Evolutionary conservation across 176 grass and related monocot species (phyloP).

Genomic region (Oryza nivara): DNA sequence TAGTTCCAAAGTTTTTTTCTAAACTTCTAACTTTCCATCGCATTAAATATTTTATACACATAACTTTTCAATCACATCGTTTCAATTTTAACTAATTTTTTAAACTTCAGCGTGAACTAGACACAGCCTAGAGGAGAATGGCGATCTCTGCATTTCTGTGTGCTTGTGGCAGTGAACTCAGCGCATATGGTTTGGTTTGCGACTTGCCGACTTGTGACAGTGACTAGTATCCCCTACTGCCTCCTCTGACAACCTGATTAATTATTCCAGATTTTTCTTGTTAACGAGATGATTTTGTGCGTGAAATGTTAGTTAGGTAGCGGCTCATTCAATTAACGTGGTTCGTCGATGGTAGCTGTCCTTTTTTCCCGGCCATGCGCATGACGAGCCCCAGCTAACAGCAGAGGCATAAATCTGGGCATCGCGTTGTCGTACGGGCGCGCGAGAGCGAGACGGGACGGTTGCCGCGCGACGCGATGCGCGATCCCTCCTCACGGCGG

Average conservation of each 20-base stretch:
- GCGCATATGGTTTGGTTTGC: neutral
- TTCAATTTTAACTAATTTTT: too few species aligned
- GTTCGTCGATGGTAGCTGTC: slow-evolving; percentile 40
- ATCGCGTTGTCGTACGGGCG: neutral
- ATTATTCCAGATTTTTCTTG: neutral
- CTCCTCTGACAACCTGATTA: neutral
- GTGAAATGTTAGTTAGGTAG: neutral
- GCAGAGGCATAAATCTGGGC: neutral
- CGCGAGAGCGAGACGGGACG: neutral
- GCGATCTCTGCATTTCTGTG: too few species aligned
- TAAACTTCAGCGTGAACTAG: rapidly evolving
- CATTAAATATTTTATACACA: too few species aligned
- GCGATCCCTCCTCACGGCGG: slow-evolving; percentile 22
- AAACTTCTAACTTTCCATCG: too few species aligned
- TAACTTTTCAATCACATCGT: too few species aligned
- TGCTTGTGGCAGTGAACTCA: too few species aligned
- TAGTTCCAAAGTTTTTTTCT: too few species aligned
- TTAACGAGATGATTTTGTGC: neutral
- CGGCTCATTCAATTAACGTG: slow-evolving; percentile 1
- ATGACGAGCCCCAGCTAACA: slow-evolving; percentile 26
- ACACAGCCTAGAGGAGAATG: too few species aligned
- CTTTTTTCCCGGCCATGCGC: neutral
- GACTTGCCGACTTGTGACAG: too few species aligned
- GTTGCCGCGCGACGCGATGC: slow-evolving; percentile 30
- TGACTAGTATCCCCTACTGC: too few species aligned